phyloP scores from a whole-genome alignment of 2,329 filamentous ascomycete species.

The Lasiodiplodia gonubiensis region DNA sequence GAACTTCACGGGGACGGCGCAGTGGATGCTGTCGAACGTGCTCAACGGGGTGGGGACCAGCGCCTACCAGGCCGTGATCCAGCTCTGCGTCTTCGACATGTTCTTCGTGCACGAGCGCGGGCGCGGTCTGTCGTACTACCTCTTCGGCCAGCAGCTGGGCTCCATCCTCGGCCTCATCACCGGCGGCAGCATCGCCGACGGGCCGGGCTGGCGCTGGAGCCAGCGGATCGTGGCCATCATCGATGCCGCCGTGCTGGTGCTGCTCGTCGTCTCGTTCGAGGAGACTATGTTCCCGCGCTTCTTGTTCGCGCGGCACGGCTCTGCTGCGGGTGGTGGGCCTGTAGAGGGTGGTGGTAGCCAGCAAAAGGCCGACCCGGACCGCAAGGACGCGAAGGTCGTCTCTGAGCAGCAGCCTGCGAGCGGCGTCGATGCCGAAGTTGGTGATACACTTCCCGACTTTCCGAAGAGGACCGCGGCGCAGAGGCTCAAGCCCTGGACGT shows the following conservation, averaged over 20 bases:
- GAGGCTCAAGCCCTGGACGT: slow-evolving; percentile 35
- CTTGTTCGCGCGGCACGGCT: slow-evolving; percentile 33
- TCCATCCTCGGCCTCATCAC: slow-evolving; percentile 47
- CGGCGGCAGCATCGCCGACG: slow-evolving; percentile 45
- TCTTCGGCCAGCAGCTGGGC: slow-evolving; percentile 49
- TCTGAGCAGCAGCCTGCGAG: not conserved
- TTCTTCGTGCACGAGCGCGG: slow-evolving; percentile 49
- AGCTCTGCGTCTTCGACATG: slow-evolving; percentile 49
- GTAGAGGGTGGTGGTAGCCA: not conserved
- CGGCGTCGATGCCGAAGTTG: not conserved
- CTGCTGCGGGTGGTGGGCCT: not conserved
- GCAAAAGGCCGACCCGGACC: not conserved
- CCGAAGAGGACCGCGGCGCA: slow-evolving; percentile 32
- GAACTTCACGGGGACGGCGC: slow-evolving; percentile 35
- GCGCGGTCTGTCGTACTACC: slow-evolving; percentile 45
- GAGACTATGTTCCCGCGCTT: slow-evolving; percentile 46
- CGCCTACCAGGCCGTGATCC: slow-evolving; percentile 48
- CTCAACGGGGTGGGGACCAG: slow-evolving; percentile 45
- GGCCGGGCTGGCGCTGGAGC: slow-evolving; percentile 45
- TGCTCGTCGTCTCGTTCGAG: slow-evolving; percentile 40
- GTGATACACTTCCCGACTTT: slow-evolving; percentile 30
- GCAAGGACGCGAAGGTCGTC: slow-evolving; percentile 4
- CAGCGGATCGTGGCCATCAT: slow-evolving; percentile 43
- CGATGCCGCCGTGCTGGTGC: slow-evolving; percentile 32
- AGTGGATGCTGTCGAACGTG: slow-evolving; percentile 41